A percentile compares a stretch with the other conserved stretches of the same genome.
Conservation (phyloP, 176 grass and related monocot species). For the Aegilops sharonensis region DNA sequence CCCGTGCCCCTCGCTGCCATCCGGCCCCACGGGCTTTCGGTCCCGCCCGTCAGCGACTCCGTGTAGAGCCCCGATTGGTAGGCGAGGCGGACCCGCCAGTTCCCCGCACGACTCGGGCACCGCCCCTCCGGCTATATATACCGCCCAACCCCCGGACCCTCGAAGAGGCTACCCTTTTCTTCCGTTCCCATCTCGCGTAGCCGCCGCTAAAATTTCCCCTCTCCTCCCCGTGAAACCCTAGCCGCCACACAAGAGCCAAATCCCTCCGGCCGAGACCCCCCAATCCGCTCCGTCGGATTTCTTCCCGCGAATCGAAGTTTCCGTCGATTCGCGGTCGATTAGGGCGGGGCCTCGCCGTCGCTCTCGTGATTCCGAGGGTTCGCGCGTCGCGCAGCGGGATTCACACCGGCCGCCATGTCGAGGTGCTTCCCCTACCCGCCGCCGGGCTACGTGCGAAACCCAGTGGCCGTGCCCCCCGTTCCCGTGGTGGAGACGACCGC, state of each 20-base stretch:
- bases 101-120: slow-evolving; percentile 42
- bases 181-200: background rate
- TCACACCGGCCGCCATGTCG: slow-evolving; percentile 42
- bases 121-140: slow-evolving; percentile 34
- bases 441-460: slow-evolving; percentile 54
- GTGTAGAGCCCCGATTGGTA: background rate
- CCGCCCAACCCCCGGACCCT: background rate
- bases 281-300: background rate
- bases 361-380: slow-evolving; percentile 2
- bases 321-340: slow-evolving; percentile 26
- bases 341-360: background rate
- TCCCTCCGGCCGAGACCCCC: slow-evolving; percentile 17
- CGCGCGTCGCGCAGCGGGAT: background rate
- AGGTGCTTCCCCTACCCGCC: slow-evolving; percentile 64
- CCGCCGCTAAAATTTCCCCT: background rate
- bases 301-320: slow-evolving; percentile 16
- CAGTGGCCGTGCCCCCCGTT: slow-evolving; percentile 37
- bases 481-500: slow-evolving; percentile 39
- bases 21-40: fast-evolving
- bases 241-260: slow-evolving; percentile 53
- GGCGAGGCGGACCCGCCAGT: background rate
- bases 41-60: background rate
- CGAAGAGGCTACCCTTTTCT: background rate
- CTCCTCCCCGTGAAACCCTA: slow-evolving; percentile 41
- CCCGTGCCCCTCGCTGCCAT: background rate